Base-by-base conservation (phyloP, 1,284 basidiomycete genomes). In the Wolfiporia cocos region DNA sequence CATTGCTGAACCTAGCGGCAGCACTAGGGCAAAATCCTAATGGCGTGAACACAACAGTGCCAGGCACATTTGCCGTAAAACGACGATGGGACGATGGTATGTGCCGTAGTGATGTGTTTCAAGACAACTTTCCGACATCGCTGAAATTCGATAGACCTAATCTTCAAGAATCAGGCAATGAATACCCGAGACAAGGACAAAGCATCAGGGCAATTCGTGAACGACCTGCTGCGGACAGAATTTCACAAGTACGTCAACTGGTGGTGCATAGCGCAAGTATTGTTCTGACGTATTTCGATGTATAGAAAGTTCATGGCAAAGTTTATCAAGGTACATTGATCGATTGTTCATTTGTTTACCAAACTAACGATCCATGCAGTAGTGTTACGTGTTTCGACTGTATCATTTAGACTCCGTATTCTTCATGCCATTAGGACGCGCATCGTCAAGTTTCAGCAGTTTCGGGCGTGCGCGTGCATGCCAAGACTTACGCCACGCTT, bases 161-260 rank as follows among this genome's bases (percentile, higher is more conserved):
- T 97, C 56, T 97, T 97, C 78, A 96, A 96, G 70, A 96, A 96
- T 62, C 93, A 97, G 65, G 89, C 93, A 1, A 81, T 83, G 62
- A 76, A 74, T 37, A 63, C 68, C 26, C 70, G 68, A 43, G 76
- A 76, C 49, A 90, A 85, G 63, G 75, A 74, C 49, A 89, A 84
- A 59, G 68, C 73, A 3, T 73, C 74, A 51, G 83, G 85, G 10
- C 83, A 87, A 49, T 96, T 97, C 57, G 91, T 96, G 48, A 96
- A 96, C 58, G 93, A 96, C 63, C 69, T 96, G 39, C 64, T 96
- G 48, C 75, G 93, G 58, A 92, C 90, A 46, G 91, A 94, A 59
- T 94, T 94, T 62, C 92, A 94, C 69, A 87, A 80, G 86, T 88
- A 48, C 42, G 82, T 75, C 18, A n/a, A n/a, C n/a, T n/a, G n/a